Base-by-base conservation (phyloP, 2,329 filamentous ascomycete genomes). In the Eutypella sp. region DNA sequence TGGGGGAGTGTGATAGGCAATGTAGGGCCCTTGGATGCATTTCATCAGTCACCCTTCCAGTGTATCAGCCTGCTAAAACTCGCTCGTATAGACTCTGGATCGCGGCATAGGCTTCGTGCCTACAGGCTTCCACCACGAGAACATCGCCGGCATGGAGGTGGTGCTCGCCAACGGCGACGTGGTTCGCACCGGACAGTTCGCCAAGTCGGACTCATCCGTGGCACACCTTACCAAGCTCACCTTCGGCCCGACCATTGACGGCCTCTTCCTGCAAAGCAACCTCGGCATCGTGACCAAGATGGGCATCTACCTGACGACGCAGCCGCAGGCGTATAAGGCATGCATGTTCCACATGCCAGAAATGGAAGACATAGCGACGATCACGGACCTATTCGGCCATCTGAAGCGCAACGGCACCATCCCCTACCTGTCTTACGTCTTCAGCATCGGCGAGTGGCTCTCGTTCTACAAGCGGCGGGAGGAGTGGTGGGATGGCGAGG, bases 251-350 rank as follows among this genome's bases (percentile, higher is more conserved):
- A 65, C 64, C 1, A 61, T 70, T 34, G 70, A 72, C 41, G 72
- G 72, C 0, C 66, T 79, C 3, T 79, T 80, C 55, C 59, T 73
- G 2, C 75, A 79, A 54, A 72, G 68, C 13, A 78, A 76, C 46
- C 62, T 79, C 6, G 76, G 75, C 2, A 72, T 80, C 22, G 73
- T 79, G 5, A 75, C 73, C 4, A 79, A 79, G 55, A 72, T 81
- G 64, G 75, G 75, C 0, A 67, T 80, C 42, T 64, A 62, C 53
- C 47, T 69, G 42, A 66, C 62, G 11, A 64, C 65, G 4, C 65
- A 67, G 46, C 67, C 71, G 5, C 66, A 73, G 49, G 69, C 70
- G 0, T 75, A 65, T 56, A 71, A n/a, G 68, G 66, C 67, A 0
- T 74, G 71, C 54, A 60, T 64, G 9, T 72, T 74, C 44, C 63